Base-by-base conservation (phyloP, 1,139 yeast species). In the Groenewaldozyma sp. region DNA sequence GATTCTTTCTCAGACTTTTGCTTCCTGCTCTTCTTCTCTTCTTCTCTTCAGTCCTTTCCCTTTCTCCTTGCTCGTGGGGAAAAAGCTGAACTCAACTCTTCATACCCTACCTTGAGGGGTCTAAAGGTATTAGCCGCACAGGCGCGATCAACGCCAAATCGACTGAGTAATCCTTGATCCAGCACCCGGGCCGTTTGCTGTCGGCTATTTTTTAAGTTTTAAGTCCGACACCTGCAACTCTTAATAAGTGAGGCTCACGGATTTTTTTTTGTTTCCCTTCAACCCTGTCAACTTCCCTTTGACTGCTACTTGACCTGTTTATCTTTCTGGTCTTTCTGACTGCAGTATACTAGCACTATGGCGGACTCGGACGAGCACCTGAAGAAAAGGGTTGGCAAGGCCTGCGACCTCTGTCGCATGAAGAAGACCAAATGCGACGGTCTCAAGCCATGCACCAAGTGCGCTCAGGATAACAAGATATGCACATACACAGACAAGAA, bases 351-450 rank as follows among this genome's bases (percentile, higher is more conserved):
- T n/a, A n/a, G n/a, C 7, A 31, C 4, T 9, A 38, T 36, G 42
- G 24, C 19, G 14, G 37, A 35, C 21, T 22, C 35, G 10, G 41
- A 41, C 27, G 48, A 45, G 13, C 29, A 33, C 6, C 70, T 70
- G 55, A 80, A 79, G 66, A 78, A 76, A 60, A 62, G 93, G 45
- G 91, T 82, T 4, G 83, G 84, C 31, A 81, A 80, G 55, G 93
- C 93, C 4, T 82, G 93, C 52, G 91, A 82, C 56, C 75, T 82
- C 39, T 82, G 93, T 59, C 67, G 56, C 38, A 73, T 79, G 54
- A 79, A 79, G 55, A 80, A 54, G 45, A 49, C 58, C 3, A 54
- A 54, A 45, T 82, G 88, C 59, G 86, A 82, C 49, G 93, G 93
- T 14, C 71, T 74, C 47, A 78, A 78, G 53, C 91, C 93, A 2